These are phyloP conservation scores for Mortierella sp. DNA, from an alignment of 371 early-diverging fungal genomes.

Conservation along the genomic window DNA sequence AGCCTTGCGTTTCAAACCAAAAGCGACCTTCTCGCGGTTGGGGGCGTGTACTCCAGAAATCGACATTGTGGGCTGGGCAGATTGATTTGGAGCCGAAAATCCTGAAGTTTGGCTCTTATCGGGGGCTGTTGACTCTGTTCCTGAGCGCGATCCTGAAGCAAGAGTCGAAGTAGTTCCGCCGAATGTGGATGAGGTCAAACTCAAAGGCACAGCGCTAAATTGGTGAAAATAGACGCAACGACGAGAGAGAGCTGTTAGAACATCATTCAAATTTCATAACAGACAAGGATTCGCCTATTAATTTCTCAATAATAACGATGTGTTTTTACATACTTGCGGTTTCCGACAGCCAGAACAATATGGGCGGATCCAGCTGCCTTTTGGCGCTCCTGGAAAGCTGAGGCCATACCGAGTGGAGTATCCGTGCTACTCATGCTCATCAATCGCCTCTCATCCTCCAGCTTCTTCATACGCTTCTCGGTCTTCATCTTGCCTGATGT, in stretches of 20 bases:
- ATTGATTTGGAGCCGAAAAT: constrained; percentile 39
- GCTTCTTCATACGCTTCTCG: constrained; percentile 88
- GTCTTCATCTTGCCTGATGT: constrained; percentile 94
- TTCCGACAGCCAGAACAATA: constrained; percentile 87
- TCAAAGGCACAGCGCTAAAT: constrained; percentile 44
- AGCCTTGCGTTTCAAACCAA: constrained; percentile 59
- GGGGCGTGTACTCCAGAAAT: constrained; percentile 56
- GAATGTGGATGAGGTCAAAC: constrained; percentile 20
- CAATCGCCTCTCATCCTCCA: constrained; percentile 86
- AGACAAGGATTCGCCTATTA: background rate
- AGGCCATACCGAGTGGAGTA: constrained; percentile 84
- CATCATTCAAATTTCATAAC: background rate
- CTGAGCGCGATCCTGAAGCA: constrained; percentile 29
- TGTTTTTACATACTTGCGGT: constrained; percentile 67
- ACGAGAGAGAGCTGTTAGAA: background rate
- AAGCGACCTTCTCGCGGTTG: constrained; percentile 58
- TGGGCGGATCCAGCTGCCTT: constrained; percentile 84
- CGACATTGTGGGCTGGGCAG: constrained; percentile 34
- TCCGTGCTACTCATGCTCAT: constrained; percentile 85
- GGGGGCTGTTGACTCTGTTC: constrained; percentile 27
- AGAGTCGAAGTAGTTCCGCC: constrained; percentile 40
- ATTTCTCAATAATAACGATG: background rate
- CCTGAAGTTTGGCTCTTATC: constrained; percentile 20
- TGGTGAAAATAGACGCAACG: background rate
- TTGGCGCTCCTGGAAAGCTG: constrained; percentile 82